These are phyloP conservation scores for Cladosporium austrohemisphaericum DNA, from an alignment of 2,329 filamentous ascomycete genomes.

Conservation along the genomic window DNA sequence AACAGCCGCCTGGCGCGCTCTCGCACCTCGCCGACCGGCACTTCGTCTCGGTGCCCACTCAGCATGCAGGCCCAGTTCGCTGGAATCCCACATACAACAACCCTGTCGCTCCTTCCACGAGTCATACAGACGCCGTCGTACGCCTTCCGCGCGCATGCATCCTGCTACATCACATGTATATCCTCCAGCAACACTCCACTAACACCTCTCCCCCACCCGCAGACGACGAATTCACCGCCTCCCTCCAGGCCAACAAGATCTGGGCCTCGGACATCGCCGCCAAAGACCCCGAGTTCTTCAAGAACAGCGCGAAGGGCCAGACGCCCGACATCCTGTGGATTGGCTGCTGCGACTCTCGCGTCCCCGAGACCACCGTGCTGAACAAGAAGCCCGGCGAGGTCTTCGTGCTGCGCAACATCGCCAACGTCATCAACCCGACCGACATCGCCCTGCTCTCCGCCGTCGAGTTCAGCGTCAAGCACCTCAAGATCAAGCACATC, in stretches of 20 bases:
- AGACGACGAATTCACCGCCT: conserved; percentile 38
- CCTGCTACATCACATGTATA: background rate
- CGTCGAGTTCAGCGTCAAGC: conserved; percentile 72
- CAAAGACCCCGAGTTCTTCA: conserved; percentile 68
- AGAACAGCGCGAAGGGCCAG: conserved; percentile 64
- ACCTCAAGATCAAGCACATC: conserved; percentile 64
- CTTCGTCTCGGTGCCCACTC: background rate
- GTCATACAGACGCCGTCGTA: conserved; percentile 11
- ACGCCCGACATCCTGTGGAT: conserved; percentile 71
- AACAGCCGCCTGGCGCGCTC: conserved; percentile 3
- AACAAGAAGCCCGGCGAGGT: conserved; percentile 77
- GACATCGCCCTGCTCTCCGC: conserved; percentile 74
- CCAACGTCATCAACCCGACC: conserved; percentile 71
- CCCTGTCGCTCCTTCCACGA: conserved; percentile 14
- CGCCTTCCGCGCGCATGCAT: background rate
- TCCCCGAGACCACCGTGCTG: conserved; percentile 77
- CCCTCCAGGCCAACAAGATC: conserved; percentile 64
- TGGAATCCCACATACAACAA: background rate
- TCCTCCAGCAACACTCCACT: background rate
- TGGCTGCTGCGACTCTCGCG: conserved; percentile 80
- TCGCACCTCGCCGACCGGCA: background rate
- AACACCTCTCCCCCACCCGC: background rate
- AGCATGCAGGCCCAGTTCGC: background rate
- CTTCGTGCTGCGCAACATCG: conserved; percentile 88
- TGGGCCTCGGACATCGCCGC: conserved; percentile 65